Base-by-base conservation (phyloP, 75 land plant genomes). In the Chamaecyparis obtusa region DNA sequence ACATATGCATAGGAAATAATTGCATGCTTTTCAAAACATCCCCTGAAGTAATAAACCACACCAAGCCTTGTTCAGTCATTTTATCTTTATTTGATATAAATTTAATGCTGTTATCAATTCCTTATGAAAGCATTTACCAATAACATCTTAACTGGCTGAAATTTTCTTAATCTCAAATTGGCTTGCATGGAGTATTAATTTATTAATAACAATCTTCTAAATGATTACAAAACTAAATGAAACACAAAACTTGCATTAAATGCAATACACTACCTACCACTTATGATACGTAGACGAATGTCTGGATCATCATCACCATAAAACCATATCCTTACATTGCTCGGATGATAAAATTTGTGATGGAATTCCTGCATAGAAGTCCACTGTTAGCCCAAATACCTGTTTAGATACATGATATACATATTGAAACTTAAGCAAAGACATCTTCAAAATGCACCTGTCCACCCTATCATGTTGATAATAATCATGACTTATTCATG, bases 311-410 rank as follows among this genome's bases (percentile, higher is more conserved):
- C 99, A 87, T 98, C 99, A 79, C 99, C 99, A 91, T 98, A 98
- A 86, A 98, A 97, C 99, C 99, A 98, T 44, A 98, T 92, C 85
- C 99, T 92, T n/a, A 99, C 97, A 93, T 98, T 98, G 92, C 99
- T 95, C 30, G 99, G 99, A 86, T 98, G 99, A 86, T 98, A 98
- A 88, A 88, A 98, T 76, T 93, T 98, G 27, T 89, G 84, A 84
- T 98, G 99, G 79, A 98, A 98, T n/a, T 98, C 96, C 99, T 98
- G 93, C 57, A 56, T 35, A 54, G 21, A 43, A 44, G 83, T 27
- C 33, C 46, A 81, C 30, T 49, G n/a, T 81, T 39, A 87, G 35
- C 10, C 82, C 35, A 86, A 13, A 75, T 7, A 85, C 24, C 27
- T 24, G 13, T 64, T 35, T 5, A 3, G 17, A 21, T 75, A 71